phyloP scores from a whole-genome alignment of 2,329 filamentous ascomycete species.

The Aureobasidium sp. region DNA sequence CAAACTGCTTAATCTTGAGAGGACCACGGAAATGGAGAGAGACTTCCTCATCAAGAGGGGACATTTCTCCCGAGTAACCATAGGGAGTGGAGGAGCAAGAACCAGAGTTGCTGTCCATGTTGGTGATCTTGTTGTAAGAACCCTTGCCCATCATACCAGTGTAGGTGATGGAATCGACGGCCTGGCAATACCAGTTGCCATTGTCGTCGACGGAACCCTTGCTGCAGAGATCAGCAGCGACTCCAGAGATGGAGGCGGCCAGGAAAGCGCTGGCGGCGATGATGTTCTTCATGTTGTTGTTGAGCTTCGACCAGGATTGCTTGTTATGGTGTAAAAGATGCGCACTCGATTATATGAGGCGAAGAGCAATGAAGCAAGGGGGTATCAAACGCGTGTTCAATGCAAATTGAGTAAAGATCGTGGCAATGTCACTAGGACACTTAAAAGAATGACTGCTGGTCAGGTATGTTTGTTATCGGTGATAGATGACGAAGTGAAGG shows the following conservation, averaged over 20 bases:
- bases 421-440: conserved; percentile 11
- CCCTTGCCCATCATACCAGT: conserved; percentile 38
- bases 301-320: background rate
- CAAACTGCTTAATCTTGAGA: conserved; percentile 58
- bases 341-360: conserved; percentile 8
- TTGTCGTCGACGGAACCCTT: conserved; percentile 26
- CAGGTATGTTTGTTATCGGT: conserved; percentile 14
- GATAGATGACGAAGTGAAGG: conserved; percentile 16
- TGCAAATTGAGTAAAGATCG: conserved; percentile 11
- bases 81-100: conserved; percentile 49
- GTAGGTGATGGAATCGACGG: conserved; percentile 63
- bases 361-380: conserved; percentile 14
- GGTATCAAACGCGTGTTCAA: conserved; percentile 16
- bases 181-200: conserved; percentile 61
- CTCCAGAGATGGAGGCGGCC: conserved; percentile 18
- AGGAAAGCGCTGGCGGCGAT: conserved; percentile 16
- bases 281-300: conserved; percentile 16
- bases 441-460: conserved; percentile 18
- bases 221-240: conserved; percentile 23
- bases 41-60: conserved; percentile 64
- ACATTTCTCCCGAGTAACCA: conserved; percentile 53
- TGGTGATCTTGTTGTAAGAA: conserved; percentile 56
- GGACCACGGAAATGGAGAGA: conserved; percentile 69
- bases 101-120: conserved; percentile 51
- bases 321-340: conserved; percentile 1